These are phyloP conservation scores for Monosporascus cannonballus DNA, from an alignment of 2,329 filamentous ascomycete species.

Conservation along the genomic window DNA sequence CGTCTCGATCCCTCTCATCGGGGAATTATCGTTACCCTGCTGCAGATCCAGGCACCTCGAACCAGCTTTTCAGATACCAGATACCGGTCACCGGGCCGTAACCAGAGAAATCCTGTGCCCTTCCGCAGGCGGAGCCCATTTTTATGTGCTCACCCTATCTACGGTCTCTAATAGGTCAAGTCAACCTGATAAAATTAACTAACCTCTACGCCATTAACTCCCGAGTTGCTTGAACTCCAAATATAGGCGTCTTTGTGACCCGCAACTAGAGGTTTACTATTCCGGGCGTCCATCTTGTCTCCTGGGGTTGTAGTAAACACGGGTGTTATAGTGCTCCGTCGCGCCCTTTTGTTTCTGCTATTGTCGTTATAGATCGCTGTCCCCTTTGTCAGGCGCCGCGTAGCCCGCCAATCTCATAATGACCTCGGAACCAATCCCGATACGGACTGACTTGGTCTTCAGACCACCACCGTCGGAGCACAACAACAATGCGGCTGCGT, in stretches of 20 bases:
- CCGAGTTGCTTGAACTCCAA: background rate
- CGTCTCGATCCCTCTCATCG: background rate
- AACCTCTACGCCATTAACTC: background rate
- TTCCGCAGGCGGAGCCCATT: background rate
- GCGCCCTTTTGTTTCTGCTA: constrained; percentile 1
- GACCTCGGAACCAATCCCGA: constrained; percentile 26
- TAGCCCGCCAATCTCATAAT: constrained; percentile 15
- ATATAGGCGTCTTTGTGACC: background rate
- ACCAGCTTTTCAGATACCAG: background rate
- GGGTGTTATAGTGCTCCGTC: background rate
- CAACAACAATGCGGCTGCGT: constrained; percentile 18
- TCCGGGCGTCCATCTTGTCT: background rate
- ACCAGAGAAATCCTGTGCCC: background rate
- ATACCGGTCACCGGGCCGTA: background rate
- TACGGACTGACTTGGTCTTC: constrained; percentile 26
- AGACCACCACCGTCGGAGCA: constrained; percentile 22
- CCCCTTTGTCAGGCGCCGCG: background rate
- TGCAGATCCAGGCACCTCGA: background rate
- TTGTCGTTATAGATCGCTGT: background rate
- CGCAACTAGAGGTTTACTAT: background rate
- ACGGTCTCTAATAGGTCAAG: background rate
- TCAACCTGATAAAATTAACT: background rate
- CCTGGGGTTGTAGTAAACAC: background rate
- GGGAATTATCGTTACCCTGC: background rate
- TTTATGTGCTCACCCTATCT: background rate